Base-by-base conservation (phyloP, 805 yeast genomes). In the Zygosaccharomyces bisporus region DNA sequence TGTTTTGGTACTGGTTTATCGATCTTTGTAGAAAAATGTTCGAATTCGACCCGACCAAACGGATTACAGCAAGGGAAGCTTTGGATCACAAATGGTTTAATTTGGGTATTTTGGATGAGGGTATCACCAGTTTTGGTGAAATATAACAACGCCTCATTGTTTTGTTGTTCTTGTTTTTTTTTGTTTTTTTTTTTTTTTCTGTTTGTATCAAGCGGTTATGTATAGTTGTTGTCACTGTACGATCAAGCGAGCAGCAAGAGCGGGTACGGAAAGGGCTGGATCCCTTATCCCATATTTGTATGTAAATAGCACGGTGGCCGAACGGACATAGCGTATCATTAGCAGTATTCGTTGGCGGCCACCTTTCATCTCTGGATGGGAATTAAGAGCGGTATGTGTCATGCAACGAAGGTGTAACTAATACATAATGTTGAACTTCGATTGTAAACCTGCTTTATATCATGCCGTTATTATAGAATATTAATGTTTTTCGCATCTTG, bases 71-170 rank as follows among this genome's bases (percentile, higher is more conserved):
- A 4, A 76, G 74, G 46, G 83, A 83, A 50, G 93, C 95, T 0
- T 71, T 87, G 52, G 72, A 74, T 47, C 95, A 87, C 63, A 88
- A 86, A 38, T 93, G 96, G 86, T 81, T 95, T 62, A 72, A 74
- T 51, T 70, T 73, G 47, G 83, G 83, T 20, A 73, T 79, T 39
- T 63, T 72, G 51, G 84, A 78, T 62, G 82, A 77, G 47, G 83
- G 80, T 25, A 63, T 60, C 23, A 48, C 64, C 39, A 54, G 56
- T 45, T 61, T 54, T 41, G 61, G 58, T 25, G 53, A 50, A 39
- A 42, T 43, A 44, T 47, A 44, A 41, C 10, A 16, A 21, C 21
- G 30, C 32, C 31, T 46, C 17, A 30, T 41, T 29, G 16, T 20
- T 17, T 19, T 38, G 25, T 41, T 44, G 47, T 40, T 31, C 30